Evolutionary conservation across 2,329 filamentous ascomycete species (phyloP), one percentile per base, ranked within the genome.

Genomic region (Juglanconis juglandina): DNA sequence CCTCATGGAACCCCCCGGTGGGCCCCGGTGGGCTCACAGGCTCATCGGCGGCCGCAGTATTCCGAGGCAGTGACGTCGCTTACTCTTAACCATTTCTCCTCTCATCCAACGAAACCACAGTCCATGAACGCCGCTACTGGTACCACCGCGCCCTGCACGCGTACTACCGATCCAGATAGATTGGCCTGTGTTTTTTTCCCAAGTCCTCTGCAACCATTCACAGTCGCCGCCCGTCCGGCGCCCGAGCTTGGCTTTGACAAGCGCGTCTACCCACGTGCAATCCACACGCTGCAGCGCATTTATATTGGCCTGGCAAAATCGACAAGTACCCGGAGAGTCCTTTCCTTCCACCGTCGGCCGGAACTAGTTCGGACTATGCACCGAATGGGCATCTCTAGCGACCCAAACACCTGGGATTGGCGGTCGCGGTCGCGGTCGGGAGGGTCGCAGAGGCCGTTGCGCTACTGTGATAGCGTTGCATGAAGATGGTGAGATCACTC

Each of bases 161-260:
- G 7, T 14, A 42, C 39, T 35, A 39, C 30, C 34, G 59, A 50
- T 34, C 56, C 55, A 58, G 44, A 47, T 55, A 58, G 42, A 59
- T 55, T 61, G 33, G 55, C 34, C 30, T 3, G 11, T 24, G 24
- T 24, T 24, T 24, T 24, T 24, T 24, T 2, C 2, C 2, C 24
- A 10, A 13, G 39, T 10, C 39, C 39, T 42, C 39, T 47, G 37
- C 37, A 42, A 51, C 51, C 59, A 58, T 50, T 58, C 50, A 52
- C 56, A 41, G 42, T 32, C 50, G 33, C 59, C 9, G 17, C 33
- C 11, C 1, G 30, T 17, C 53, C 42, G 39, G 17, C 24, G 24
- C 24, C 24, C 24, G 1, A 24, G 24, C 24, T 24, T 10, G 39
- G 39, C 10, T 42, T 42, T 42, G 6, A 42, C 5, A 42, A 14